phyloP scores from a whole-genome alignment of 768 basidiomycete species.

The Mycena vulgaris region DNA sequence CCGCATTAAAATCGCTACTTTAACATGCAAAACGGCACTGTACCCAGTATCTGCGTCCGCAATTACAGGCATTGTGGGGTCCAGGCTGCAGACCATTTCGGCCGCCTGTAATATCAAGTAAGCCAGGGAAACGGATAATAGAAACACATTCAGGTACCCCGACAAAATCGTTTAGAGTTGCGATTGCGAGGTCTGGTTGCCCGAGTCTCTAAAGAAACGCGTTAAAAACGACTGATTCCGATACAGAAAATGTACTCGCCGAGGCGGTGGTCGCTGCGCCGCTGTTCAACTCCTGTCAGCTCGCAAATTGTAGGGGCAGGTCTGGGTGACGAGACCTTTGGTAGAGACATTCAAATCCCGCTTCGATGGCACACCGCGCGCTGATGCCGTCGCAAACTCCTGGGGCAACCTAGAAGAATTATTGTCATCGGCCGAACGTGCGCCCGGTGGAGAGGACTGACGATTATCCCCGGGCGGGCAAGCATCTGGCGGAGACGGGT shows the following conservation, averaged over 20 bases:
- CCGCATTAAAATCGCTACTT: neutral
- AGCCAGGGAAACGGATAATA: neutral
- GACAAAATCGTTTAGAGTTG: conserved; percentile 69
- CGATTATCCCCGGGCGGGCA: conserved; percentile 82
- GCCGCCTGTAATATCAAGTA: conserved; percentile 51
- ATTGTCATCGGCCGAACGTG: no score
- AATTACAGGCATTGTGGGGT: conserved; percentile 64
- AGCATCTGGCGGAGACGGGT: conserved; percentile 82
- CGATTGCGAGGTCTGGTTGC: conserved; percentile 69
- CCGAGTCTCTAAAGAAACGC: conserved; percentile 45
- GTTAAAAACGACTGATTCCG: neutral
- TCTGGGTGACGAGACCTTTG: conserved; percentile 76
- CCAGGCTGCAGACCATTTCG: conserved; percentile 64
- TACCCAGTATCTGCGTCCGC: conserved; percentile 72
- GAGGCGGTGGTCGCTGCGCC: conserved; percentile 88
- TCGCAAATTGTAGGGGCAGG: neutral
- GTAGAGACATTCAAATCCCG: conserved; percentile 85
- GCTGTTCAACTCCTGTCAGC: conserved; percentile 48
- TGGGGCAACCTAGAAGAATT: conserved; percentile 70
- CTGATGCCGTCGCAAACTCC: conserved; percentile 75
- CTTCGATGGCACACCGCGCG: conserved; percentile 84
- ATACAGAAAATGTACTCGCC: conserved; percentile 32
- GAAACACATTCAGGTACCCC: conserved; percentile 49
- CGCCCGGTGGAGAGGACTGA: no score
- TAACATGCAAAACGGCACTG: neutral